These are phyloP conservation scores for Candida morakotiae DNA, from an alignment of 805 yeast species.

Conservation along the genomic window DNA sequence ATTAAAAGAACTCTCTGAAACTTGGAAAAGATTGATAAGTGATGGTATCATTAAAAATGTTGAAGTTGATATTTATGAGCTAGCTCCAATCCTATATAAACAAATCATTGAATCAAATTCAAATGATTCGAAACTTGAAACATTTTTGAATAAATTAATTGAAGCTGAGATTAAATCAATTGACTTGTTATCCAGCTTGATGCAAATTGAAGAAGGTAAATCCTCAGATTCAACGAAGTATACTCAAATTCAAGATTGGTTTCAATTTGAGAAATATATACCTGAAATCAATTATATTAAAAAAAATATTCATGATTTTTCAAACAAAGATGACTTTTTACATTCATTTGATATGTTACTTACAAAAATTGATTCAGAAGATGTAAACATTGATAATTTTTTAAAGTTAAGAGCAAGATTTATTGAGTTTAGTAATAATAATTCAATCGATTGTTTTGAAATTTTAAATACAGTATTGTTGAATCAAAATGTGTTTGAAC, in stretches of 20 bases:
- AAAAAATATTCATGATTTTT: background rate
- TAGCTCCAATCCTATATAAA: no score
- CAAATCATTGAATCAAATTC: no score
- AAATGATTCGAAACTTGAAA: no score
- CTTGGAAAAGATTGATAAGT: no score
- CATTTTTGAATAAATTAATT: no score
- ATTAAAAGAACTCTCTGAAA: no score
- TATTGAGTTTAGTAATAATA: slow-evolving; percentile 2
- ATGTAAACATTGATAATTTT: slow-evolving; percentile 1
- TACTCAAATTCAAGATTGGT: slow-evolving; percentile 3
- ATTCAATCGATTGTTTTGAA: slow-evolving; percentile 6
- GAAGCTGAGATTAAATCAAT: no score
- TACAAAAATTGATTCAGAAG: background rate
- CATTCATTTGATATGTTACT: background rate
- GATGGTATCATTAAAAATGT: no score
- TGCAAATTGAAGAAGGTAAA: no score
- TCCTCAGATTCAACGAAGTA: background rate
- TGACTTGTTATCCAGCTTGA: no score
- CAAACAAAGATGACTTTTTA: background rate
- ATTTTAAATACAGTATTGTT: slow-evolving; percentile 7
- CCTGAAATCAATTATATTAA: slow-evolving; percentile 1
- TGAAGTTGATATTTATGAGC: no score
- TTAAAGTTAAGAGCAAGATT: slow-evolving; percentile 2
- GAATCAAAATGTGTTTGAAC: slow-evolving; percentile 3
- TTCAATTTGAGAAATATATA: slow-evolving; percentile 1